Percentiles rank a stretch among this genome's conserved stretches.
Evolutionary conservation across 2,329 filamentous ascomycete genomes (phyloP).

Genomic region (Ambrosiella xylebori): DNA sequence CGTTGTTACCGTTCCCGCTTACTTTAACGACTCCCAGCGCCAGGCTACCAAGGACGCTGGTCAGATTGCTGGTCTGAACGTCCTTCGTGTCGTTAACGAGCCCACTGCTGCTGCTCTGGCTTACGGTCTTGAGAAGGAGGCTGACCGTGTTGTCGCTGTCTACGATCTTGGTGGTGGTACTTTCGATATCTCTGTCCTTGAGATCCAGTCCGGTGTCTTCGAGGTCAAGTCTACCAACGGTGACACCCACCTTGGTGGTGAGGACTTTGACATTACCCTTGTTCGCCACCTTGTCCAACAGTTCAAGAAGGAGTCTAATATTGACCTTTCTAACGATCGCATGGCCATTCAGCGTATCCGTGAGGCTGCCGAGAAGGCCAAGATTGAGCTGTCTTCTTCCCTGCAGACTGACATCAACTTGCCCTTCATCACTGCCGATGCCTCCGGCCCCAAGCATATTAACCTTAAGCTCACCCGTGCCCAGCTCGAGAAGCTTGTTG

Average conservation of each 20-base stretch:
- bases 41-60: conserved; percentile 97
- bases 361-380: conserved; percentile 96
- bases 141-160: conserved; percentile 77
- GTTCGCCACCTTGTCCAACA: conserved; percentile 85
- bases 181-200: conserved; percentile 95
- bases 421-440: conserved; percentile 93
- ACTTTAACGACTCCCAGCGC: conserved; percentile 98
- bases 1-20: conserved; percentile 89
- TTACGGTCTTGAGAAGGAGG: conserved; percentile 90
- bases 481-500: conserved; percentile 85
- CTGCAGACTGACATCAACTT: conserved; percentile 96
- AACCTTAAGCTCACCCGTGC: conserved; percentile 85
- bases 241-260: conserved; percentile 95
- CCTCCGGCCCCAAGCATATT: conserved; percentile 94
- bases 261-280: conserved; percentile 91
- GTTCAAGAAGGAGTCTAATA: conserved; percentile 90
- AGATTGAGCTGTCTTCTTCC: conserved; percentile 94
- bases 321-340: conserved; percentile 79
- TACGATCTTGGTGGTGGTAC: conserved; percentile 98
- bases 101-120: conserved; percentile 89
- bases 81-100: conserved; percentile 95
- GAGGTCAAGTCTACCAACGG: conserved; percentile 99
- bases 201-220: conserved; percentile 95
- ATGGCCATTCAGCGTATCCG: conserved; percentile 99
- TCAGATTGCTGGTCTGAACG: conserved; percentile 89